Base-by-base conservation (phyloP, 148 eudicot genomes). In the Persicaria maculosa region DNA sequence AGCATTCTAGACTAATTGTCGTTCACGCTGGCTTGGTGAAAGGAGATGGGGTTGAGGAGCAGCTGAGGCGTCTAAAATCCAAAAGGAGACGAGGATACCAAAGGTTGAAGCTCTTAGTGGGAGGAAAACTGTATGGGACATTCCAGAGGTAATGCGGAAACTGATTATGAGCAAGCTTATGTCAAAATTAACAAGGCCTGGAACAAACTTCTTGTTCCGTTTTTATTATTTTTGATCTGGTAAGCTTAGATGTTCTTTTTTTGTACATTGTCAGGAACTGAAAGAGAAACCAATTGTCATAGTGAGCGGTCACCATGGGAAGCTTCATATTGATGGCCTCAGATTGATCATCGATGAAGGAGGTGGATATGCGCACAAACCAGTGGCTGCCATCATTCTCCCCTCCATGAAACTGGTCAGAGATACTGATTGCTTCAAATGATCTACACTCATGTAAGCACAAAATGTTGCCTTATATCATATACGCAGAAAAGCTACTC, bases 261-360 rank as follows among this genome's bases (percentile, higher is more conserved):
- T 31, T 31, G 9, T 48, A 50, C 11, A 48, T 11, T 11, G 58
- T 22, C 73, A 92, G 97, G 97, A 90, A 73, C 50, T 93, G 62
- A 75, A 77, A 16, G 75, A 71, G 62, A 78, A 70, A 50, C 77
- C 85, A n/a, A 93, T 91, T 2, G 68, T 90, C 67, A 82, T 93
- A 74, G 86, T 87, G 36, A 93, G 97, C 71, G 97, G 97, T 77
- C 97, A 93, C 84, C 97, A 93, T 77, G 97, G 88, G 9, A 89
- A 88, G 86, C 90, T 93, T 79, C 84, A 88, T 52, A 83, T 88
- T 31, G 91, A 93, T 9, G 93, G 86, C 31, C 80, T 83, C 50
- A 86, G 97, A 77, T 80, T 93, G 71, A 82, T 93, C 68, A 90
- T 93, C 40, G 97, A 93, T 75, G 86, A 86, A 81, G 89, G 96